phyloP scores from a whole-genome alignment of 2,329 filamentous ascomycete species.

The Paraphaeosphaeria sporulosa region DNA sequence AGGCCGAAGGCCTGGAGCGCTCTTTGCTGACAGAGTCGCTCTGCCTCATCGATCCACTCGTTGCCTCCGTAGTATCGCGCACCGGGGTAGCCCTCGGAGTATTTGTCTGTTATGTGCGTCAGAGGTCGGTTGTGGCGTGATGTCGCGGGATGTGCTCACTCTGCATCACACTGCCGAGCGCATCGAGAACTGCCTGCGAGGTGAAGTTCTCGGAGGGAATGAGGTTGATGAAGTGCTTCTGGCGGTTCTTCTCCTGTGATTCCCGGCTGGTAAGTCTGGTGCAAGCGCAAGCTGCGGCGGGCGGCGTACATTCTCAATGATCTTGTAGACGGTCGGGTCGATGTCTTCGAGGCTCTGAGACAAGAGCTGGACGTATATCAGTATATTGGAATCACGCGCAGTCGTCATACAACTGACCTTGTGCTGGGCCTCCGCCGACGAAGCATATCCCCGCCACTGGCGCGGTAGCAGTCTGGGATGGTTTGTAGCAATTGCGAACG shows the following conservation, averaged over 20 bases:
- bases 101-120: slow-evolving; percentile 74
- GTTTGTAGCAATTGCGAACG: slow-evolving; percentile 37
- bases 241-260: slow-evolving; percentile 85
- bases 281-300: slow-evolving; percentile 18
- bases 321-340: slow-evolving; percentile 85
- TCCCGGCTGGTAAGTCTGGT: slow-evolving; percentile 27
- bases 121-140: slow-evolving; percentile 55
- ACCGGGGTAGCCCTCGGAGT: slow-evolving; percentile 97
- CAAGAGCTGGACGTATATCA: slow-evolving; percentile 69
- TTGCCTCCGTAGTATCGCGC: slow-evolving; percentile 99
- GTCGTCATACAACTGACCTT: slow-evolving; percentile 46
- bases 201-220: slow-evolving; percentile 99
- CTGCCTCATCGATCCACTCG: slow-evolving; percentile 97
- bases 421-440: slow-evolving; percentile 57
- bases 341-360: slow-evolving; percentile 80
- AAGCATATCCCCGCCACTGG: slow-evolving; percentile 51
- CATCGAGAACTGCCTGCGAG: slow-evolving; percentile 96
- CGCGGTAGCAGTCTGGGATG: slow-evolving; percentile 40
- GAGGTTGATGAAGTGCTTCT: slow-evolving; percentile 99
- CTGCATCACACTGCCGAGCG: slow-evolving; percentile 71
- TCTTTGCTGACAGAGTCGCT: slow-evolving; percentile 92
- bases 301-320: slow-evolving; percentile 80
- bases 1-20: slow-evolving; percentile 91
- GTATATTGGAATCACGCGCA: neutral
- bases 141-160: slow-evolving; percentile 63